Evolutionary conservation across 2,329 filamentous ascomycete genomes (phyloP), one percentile per base, ranked within the genome.

Genomic region (Pseudogymnoascus sp.): DNA sequence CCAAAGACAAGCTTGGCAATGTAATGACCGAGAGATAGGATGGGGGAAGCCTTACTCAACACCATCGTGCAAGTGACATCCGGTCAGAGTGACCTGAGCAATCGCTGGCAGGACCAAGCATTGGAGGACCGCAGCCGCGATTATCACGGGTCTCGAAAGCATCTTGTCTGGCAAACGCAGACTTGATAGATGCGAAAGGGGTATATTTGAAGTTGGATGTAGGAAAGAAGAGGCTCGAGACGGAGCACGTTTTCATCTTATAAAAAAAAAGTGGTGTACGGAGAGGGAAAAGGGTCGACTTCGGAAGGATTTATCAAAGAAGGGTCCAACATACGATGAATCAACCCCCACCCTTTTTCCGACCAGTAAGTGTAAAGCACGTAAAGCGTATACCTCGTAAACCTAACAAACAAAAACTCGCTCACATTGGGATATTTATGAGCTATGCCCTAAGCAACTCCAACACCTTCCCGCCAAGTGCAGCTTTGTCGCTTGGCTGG

Each of bases 31-130:
- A 38, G 2, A 19, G 28, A 19, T 26, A 24, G 28, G 12, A 38
- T 10, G 38, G 59, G 10, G 3, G 24, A n/a, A 12, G 2, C 22
- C 67, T 43, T 68, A 74, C 68, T 74, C 70, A 46, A 72, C 66
- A 28, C 65, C 66, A 22, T 68, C 70, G 65, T 74, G 73, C 6
- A 61, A 68, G 63, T 75, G 73, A 60, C 74, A 75, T 43, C 69
- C 72, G 1, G 70, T 69, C 26, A 71, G 66, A 19, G 67, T 72
- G 12, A 62, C 24, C 61, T 40, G 66, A 63, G 35, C 56, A 28
- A 46, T n/a, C 37, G 24, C 33, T 33, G 56, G 16, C 16, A 38
- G 4, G 22, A 14, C 56, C 31, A 60, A 60, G 56, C 22, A 35
- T 26, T 60, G 31, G 7, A 60, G 8, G 31, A 37, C 28, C 56